A percentile compares a stretch with the other conserved stretches of the same genome.
Evolutionary conservation across 2,329 filamentous ascomycete species (phyloP).

Genomic region (Neocucurbitaria cava): DNA sequence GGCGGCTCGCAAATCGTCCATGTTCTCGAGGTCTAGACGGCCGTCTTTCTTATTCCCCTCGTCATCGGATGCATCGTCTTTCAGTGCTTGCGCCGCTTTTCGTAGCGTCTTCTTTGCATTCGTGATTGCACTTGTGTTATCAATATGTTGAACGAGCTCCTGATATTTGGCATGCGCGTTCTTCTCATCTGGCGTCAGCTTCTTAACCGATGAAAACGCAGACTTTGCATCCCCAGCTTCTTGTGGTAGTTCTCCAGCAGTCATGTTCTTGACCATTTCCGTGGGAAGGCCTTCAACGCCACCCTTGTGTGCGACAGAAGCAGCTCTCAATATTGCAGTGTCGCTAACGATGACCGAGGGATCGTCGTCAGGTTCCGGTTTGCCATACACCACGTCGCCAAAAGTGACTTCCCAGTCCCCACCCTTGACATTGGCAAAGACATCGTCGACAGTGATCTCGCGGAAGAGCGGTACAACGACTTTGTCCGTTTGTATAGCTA

Average conservation of each 20-base stretch:
- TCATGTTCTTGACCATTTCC: slow-evolving; percentile 46
- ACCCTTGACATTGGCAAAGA: slow-evolving; percentile 63
- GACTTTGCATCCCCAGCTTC: slow-evolving; percentile 38
- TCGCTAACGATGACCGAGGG: slow-evolving; percentile 53
- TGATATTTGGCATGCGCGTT: slow-evolving; percentile 53
- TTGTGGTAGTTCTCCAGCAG: slow-evolving; percentile 47
- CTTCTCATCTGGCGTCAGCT: slow-evolving; percentile 55
- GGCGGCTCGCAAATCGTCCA: slow-evolving; percentile 55
- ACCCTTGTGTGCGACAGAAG: slow-evolving; percentile 28
- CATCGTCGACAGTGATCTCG: slow-evolving; percentile 59
- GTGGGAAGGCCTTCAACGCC: slow-evolving; percentile 16
- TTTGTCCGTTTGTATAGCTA: slow-evolving; percentile 59
- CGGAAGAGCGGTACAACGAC: slow-evolving; percentile 58
- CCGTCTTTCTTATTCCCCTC: slow-evolving; percentile 11
- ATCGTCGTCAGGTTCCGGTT: slow-evolving; percentile 44
- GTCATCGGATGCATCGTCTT: slow-evolving; percentile 35
- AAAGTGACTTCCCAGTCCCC: slow-evolving; percentile 61
- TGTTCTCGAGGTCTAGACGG: slow-evolving; percentile 48
- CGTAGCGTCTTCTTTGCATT: slow-evolving; percentile 35
- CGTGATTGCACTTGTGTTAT: slow-evolving; percentile 38
- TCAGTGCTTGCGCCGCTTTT: slow-evolving; percentile 31
- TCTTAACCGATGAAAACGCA: slow-evolving; percentile 50
- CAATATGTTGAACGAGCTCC: slow-evolving; percentile 47
- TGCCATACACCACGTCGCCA: slow-evolving; percentile 38
- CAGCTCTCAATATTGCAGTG: slow-evolving; percentile 56